phyloP scores from a whole-genome alignment of 495 filamentous ascomycete species.

The Aeminium ludgeri region DNA sequence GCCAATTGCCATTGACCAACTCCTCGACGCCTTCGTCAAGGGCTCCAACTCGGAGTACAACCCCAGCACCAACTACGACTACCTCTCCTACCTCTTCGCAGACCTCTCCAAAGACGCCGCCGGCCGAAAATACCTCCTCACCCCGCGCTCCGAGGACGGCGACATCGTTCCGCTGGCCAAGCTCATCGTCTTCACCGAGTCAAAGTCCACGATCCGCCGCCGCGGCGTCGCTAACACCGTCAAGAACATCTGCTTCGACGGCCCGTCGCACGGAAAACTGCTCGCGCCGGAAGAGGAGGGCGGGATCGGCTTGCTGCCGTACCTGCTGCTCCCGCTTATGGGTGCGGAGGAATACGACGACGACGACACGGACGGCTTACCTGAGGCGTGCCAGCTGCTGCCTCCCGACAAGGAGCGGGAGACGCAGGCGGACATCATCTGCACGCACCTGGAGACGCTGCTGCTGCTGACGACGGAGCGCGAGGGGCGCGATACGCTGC shows the following conservation, averaged over 20 bases:
- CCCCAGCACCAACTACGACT: slow-evolving; percentile 74
- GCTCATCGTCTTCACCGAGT: slow-evolving; percentile 81
- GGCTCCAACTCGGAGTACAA: slow-evolving; percentile 69
- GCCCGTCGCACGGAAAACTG: slow-evolving; percentile 51
- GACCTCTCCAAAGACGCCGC: slow-evolving; percentile 62
- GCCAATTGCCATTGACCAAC: slow-evolving; percentile 62
- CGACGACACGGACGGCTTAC: slow-evolving; percentile 60
- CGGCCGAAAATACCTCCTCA: slow-evolving; percentile 60
- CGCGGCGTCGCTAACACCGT: slow-evolving; percentile 85
- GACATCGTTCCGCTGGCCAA: slow-evolving; percentile 67
- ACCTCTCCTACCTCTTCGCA: slow-evolving; percentile 83
- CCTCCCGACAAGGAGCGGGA: slow-evolving; percentile 78
- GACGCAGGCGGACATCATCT: slow-evolving; percentile 51
- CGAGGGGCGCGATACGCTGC: slow-evolving; percentile 54
- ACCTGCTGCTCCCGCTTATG: slow-evolving; percentile 57
- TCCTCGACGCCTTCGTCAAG: slow-evolving; percentile 91
- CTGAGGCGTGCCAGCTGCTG: slow-evolving; percentile 72
- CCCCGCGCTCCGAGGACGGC: slow-evolving; percentile 53
- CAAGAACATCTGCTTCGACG: slow-evolving; percentile 66
- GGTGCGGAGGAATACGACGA: slow-evolving; percentile 41
- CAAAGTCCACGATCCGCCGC: slow-evolving; percentile 57
- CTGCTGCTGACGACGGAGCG: slow-evolving; percentile 65
- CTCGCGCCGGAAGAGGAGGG: slow-evolving; percentile 28
- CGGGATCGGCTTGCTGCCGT: slow-evolving; percentile 68
- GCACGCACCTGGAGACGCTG: slow-evolving; percentile 77